Evolutionary conservation across 2,329 filamentous ascomycete species (phyloP), one percentile per base, ranked within the genome.

Genomic region (Lecanoromycetidae sp.): DNA sequence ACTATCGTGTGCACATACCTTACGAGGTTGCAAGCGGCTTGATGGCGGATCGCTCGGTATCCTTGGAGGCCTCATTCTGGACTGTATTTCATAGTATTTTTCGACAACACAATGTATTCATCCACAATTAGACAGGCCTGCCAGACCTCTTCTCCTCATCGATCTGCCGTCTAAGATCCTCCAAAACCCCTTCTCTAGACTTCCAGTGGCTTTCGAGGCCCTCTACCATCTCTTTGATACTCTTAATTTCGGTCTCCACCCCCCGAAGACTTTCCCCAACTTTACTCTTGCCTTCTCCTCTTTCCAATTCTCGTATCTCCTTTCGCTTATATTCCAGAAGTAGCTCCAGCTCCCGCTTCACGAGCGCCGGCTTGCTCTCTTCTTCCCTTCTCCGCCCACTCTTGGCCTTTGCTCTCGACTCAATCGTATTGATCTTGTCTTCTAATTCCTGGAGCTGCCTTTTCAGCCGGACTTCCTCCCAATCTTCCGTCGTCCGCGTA

Each of bases 401-500:
- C 63, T 66, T 59, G 43, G 40, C 51, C 57, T 83, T 77, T 0
- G 81, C 80, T 35, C 80, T 77, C 48, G 79, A 75, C 66, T 93
- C 87, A 1, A 94, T 82, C 49, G 83, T 81, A 29, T 81, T 79
- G 52, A 95, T 82, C 71, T 93, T 94, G 48, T 82, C 76, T 58
- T 98, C 88, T 23, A 98, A 71, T 57, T 96, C 90, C 20, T 79
- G 75, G 26, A 98, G 76, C 66, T 96, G 87, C 62, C 91, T 88
- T 73, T 93, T 90, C 55, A 98, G 73, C 45, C 88, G 78, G 36
- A 96, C 91, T 66, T 96, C 91, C 66, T 98, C 91, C 87, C 91
- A 96, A 62, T 98, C 91, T 58, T 80, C 79, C 22, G 93, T 90
- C 51, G 84, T 84, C 62, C 87, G 85, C 53, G 85, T 83, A 30